Base-by-base conservation (phyloP, 2,329 filamentous ascomycete genomes). In the Clarireedia homoeocarpa region DNA sequence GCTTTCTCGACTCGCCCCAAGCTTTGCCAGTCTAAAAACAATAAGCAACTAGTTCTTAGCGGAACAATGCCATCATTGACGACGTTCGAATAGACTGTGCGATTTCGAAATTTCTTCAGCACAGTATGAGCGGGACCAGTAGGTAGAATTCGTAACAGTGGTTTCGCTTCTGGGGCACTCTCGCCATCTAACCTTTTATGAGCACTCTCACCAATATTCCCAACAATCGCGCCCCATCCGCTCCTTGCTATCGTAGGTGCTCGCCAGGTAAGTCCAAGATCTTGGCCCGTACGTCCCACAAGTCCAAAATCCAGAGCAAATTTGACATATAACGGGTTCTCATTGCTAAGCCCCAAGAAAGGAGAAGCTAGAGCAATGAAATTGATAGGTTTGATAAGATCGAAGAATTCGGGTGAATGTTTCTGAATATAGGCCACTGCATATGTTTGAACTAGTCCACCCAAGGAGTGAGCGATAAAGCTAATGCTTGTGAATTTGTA, bases 61-160 rank as follows among this genome's bases (percentile, higher is more conserved):
- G 94, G 94, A 4, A 99, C 94, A 63, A 99, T 96, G 3, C 91
- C 92, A 71, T 97, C 92, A 67, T 97, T 97, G 63, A 97, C 92
- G 12, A 97, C 91, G 66, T 97, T 97, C 2, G 91, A 96, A 70
- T 97, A 97, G 1, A 96, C 78, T 0, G 94, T 97, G 15, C 92
- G 80, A 69, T 95, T 95, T 23, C 89, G 79, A 70, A 97, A 97
- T 72, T 89, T 90, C 68, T 87, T 85, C 42, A 97, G 73, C 1
- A 91, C 92, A 54, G 83, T 82, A 70, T 96, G 91, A 6, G 92
- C 94, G 15, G 92, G 91, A 0, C 92, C 92, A 6, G 89, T 95
- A 0, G 94, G 92, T 24, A 97, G 73, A 60, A 97, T 95, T 20
- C 92, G 82, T 20, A 97, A 74, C 39, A 97, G 74, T 2, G 92